Base-by-base conservation (phyloP, 345 rosid species). In the Salix dunnii region DNA sequence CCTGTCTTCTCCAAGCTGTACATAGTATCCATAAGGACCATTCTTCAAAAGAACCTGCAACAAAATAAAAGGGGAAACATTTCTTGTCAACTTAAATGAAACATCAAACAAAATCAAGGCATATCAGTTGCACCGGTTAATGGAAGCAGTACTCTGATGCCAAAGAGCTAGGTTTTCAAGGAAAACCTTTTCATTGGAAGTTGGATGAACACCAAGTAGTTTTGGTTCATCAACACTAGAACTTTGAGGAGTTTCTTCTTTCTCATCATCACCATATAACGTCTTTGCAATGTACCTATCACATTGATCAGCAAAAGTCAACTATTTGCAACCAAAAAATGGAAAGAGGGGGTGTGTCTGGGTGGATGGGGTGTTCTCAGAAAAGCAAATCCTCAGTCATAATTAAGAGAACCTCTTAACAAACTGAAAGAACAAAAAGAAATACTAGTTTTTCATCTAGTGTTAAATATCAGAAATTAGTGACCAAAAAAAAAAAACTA, bases 1-100 rank as follows among this genome's bases (percentile, higher is more conserved):
- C 80, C 86, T 92, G 79, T 93, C 94, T 76, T 96, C 98, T 43
- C 98, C 98, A 73, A 96, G 97, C 84, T 96, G 99, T 75, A 96
- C 87, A 76, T 96, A 93, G 84, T 67, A 70, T 81, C 99, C 99
- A 75, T 93, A 96, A 46, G 99, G 99, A 76, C 99, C 99, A 72
- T 83, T 91, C 89, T 92, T 96, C 72, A 96, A 82, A 74, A 96
- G 84, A 86, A 93, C 76, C 99, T 96, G 87, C 60, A 72, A 70
- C 36, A 27, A 42, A 18, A 35, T 93, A 87, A 51, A 74, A n/a
- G 30, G 46, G 20, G 31, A 64, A 11, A 14, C 16, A 27, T 40
- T 10, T 13, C 64, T 75, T 21, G 30, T 67, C 72, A 77, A 67
- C 58, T 74, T 28, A 30, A 46, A 53, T 43, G 66, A 30, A 36